Evolutionary conservation across 2,329 filamentous ascomycete species (phyloP).

Genomic region (Aspergillus sp.): DNA sequence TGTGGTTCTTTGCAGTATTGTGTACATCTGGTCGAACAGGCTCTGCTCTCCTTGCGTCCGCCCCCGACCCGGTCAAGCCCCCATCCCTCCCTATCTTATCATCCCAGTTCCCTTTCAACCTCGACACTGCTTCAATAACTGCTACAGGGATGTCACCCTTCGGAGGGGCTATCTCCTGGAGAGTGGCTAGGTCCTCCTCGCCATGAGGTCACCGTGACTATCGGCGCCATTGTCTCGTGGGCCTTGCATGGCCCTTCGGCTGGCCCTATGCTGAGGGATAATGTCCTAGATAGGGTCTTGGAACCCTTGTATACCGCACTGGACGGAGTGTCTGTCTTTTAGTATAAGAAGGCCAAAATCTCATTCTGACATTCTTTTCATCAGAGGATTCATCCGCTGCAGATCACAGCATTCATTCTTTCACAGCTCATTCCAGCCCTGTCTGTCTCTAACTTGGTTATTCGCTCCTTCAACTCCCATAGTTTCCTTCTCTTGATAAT

Average conservation of each 20-base stretch:
- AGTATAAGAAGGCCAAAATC: slow-evolving; percentile 11
- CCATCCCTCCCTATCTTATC: slow-evolving; percentile 11
- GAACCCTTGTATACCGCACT: neutral
- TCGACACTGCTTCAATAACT: neutral
- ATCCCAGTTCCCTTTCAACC: neutral
- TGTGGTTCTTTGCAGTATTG: neutral
- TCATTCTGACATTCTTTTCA: neutral
- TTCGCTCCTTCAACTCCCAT: slow-evolving; percentile 12
- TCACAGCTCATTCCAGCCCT: slow-evolving; percentile 1
- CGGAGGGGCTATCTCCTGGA: neutral
- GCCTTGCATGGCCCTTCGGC: slow-evolving; percentile 11
- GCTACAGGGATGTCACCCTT: neutral
- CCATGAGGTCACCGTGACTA: slow-evolving; percentile 3
- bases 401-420: slow-evolving; percentile 11
- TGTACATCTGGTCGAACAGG: neutral
- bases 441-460: slow-evolving; percentile 4
- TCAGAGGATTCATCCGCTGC: slow-evolving; percentile 12
- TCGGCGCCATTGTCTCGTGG: slow-evolving; percentile 5
- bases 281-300: slow-evolving; percentile 9
- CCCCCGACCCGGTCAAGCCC: slow-evolving; percentile 3
- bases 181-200: neutral
- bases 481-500: slow-evolving; percentile 8
- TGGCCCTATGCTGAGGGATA: neutral
- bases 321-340: neutral
- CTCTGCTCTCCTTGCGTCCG: slow-evolving; percentile 16